phyloP scores from a whole-genome alignment of 306 rosid species.

The Myrica gale region DNA sequence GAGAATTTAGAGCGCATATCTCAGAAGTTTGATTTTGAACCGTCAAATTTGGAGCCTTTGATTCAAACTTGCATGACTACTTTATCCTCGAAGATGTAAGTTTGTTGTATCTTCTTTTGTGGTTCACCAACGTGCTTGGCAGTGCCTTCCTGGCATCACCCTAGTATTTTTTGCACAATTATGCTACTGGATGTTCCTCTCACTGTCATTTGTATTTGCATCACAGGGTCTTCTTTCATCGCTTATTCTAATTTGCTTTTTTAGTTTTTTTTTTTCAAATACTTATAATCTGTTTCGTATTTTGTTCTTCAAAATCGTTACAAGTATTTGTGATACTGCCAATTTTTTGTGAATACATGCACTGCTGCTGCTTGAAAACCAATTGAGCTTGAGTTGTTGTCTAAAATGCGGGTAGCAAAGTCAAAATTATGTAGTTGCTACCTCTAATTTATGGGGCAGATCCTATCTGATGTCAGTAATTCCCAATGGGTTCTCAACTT shows the following conservation, averaged over 20 bases:
- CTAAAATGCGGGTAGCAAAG: neutral
- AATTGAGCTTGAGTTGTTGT: neutral
- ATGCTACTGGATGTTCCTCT: neutral
- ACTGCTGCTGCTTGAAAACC: neutral
- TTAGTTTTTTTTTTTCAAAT: too few species aligned
- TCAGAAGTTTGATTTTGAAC: constrained; percentile 65
- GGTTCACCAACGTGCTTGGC: neutral
- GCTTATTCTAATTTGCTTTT: neutral
- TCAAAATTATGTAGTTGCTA: neutral
- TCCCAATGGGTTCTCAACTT: neutral
- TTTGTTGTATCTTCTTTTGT: neutral
- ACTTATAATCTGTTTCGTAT: too few species aligned
- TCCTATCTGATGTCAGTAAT: neutral
- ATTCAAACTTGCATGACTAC: constrained; percentile 98
- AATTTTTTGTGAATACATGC: neutral
- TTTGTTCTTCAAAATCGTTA: too few species aligned
- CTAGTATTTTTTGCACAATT: neutral
- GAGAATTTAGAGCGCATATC: constrained; percentile 72
- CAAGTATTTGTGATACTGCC: too few species aligned
- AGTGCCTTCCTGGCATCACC: neutral
- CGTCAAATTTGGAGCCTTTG: constrained; percentile 59
- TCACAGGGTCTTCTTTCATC: neutral
- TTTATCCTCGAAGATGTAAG: constrained; percentile 88
- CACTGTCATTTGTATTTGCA: neutral
- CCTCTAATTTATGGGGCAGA: neutral